A percentile compares a stretch with the other conserved stretches of the same genome.
phyloP scores from a whole-genome alignment of 768 basidiomycete genomes.

The Rhodotorula toruloides region DNA sequence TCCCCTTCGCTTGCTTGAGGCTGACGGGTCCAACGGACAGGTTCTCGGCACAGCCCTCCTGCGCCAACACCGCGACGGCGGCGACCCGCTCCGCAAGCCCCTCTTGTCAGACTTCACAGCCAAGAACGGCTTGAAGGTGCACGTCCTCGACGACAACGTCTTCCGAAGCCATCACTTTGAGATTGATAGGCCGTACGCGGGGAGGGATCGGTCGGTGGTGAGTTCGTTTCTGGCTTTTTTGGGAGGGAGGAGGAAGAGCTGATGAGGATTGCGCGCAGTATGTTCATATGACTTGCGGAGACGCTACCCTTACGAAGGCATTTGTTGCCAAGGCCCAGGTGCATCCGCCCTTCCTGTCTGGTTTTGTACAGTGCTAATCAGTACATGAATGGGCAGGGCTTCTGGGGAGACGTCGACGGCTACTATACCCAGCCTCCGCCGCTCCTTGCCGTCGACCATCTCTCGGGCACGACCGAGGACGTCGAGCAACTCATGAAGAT shows the following conservation, averaged over 20 bases:
- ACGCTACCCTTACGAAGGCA: constrained; percentile 9
- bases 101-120: constrained; percentile 9
- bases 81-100: background rate
- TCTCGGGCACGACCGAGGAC: constrained; percentile 1
- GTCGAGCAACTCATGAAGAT: constrained; percentile 3
- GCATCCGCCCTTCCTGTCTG: background rate
- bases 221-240: background rate
- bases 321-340: constrained; percentile 25
- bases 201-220: constrained; percentile 20
- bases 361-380: too few relatives aligned
- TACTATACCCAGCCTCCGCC: constrained; percentile 16
- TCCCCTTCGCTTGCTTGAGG: background rate
- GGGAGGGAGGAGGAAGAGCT: background rate
- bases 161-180: constrained; percentile 25
- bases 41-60: constrained; percentile 17
- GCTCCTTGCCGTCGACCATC: constrained; percentile 4
- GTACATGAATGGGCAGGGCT: too few relatives aligned
- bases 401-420: constrained; percentile 28
- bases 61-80: background rate
- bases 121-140: constrained; percentile 14
- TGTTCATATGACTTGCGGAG: constrained; percentile 32
- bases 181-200: background rate
- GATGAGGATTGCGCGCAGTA: background rate
- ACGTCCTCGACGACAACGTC: constrained; percentile 13
- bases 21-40: background rate